phyloP scores from a whole-genome alignment of 139 green algal species.

The Yamagishiella unicocca region DNA sequence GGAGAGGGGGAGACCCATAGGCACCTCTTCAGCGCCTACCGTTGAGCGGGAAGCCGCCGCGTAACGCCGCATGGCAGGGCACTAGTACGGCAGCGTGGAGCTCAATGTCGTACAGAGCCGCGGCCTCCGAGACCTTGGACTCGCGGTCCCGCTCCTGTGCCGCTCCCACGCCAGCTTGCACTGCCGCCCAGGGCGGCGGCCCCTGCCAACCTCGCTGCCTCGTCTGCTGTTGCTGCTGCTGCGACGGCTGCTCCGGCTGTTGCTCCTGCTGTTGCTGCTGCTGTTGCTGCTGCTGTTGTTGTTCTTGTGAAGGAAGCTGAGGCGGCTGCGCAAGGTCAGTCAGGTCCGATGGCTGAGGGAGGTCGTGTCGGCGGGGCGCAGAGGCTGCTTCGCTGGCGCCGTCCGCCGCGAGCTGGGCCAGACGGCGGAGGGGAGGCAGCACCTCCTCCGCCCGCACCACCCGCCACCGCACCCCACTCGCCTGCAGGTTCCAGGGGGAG shows the following conservation, averaged over 20 bases:
- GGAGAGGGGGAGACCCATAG: neutral
- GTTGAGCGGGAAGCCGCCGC: slow-evolving; percentile 82
- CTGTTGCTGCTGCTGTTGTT: neutral
- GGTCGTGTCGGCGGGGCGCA: no score
- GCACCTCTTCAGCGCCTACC: slow-evolving; percentile 56
- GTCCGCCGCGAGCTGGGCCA: no score
- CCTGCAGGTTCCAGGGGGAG: no score
- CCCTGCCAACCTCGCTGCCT: neutral
- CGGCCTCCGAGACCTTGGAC: neutral
- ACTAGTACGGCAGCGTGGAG: slow-evolving; percentile 71
- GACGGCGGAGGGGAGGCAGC: no score
- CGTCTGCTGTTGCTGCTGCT: neutral
- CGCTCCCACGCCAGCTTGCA: neutral
- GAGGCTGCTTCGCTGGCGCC: no score
- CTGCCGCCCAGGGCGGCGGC: no score
- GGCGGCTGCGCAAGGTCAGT: no score
- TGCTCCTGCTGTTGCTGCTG: neutral
- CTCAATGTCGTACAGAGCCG: neutral
- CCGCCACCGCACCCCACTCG: no score
- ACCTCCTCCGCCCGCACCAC: no score
- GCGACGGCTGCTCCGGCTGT: neutral
- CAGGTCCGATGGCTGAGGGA: no score
- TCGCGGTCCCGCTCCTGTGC: neutral
- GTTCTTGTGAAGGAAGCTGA: neutral
- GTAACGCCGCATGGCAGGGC: slow-evolving; percentile 64